A percentile compares a stretch with the other conserved stretches of the same genome.
These are phyloP conservation scores for Dillenia turbinata DNA, from an alignment of 164 flowering plant genomes.

Conservation along the genomic window DNA sequence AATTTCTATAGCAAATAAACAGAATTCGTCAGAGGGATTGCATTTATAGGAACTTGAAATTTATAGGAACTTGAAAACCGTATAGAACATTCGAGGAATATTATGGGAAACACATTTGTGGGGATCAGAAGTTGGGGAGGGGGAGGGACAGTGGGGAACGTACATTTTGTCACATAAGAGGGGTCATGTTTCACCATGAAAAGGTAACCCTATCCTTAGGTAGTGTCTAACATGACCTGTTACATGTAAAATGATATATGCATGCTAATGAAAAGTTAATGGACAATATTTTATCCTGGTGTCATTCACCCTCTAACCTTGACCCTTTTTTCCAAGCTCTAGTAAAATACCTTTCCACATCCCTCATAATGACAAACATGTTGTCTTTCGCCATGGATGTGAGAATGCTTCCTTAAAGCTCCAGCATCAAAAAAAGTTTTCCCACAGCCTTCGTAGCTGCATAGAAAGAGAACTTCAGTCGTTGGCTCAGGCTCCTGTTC, in stretches of 20 bases:
- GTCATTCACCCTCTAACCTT: too few relatives aligned
- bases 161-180: too few relatives aligned
- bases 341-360: conserved; percentile 71
- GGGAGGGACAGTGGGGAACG: too few relatives aligned
- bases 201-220: background rate
- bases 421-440: conserved; percentile 96
- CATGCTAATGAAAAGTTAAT: background rate
- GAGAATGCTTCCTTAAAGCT: conserved; percentile 91
- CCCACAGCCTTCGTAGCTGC: conserved; percentile 98
- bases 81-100: background rate
- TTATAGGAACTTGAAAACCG: background rate
- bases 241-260: background rate
- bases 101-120: too few relatives aligned
- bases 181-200: background rate
- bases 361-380: conserved; percentile 82
- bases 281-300: background rate
- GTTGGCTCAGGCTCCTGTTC: conserved; percentile 92
- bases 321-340: background rate
- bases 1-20: conserved; percentile 68
- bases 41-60: background rate
- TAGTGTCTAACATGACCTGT: background rate
- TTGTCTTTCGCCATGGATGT: conserved; percentile 96
- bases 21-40: background rate
- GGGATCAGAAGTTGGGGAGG: too few relatives aligned
- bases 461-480: conserved; percentile 95